A percentile compares a stretch with the other conserved stretches of the same genome.
These are phyloP conservation scores for Flaveria ramosissima DNA, from an alignment of 129 eudicot genomes.

Conservation along the genomic window DNA sequence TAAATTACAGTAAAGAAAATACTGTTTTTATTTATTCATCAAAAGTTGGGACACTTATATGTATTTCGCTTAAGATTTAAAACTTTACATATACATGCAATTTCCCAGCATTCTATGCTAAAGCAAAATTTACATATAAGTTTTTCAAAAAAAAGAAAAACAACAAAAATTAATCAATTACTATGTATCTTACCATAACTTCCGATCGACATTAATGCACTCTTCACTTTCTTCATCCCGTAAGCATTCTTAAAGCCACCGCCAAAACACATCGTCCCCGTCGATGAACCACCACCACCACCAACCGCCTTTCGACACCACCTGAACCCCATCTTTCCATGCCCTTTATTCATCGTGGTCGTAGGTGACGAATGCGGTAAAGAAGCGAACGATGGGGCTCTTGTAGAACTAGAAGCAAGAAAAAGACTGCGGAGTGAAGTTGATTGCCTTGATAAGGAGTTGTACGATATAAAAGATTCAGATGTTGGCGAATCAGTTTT, in stretches of 20 bases:
- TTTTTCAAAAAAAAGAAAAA: not conserved
- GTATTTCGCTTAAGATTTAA: too few relatives aligned
- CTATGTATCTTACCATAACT: constrained; percentile 33
- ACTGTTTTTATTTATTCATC: not conserved
- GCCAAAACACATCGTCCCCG: constrained; percentile 48
- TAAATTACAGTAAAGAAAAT: not conserved
- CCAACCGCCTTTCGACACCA: constrained; percentile 21
- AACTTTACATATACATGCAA: too few relatives aligned
- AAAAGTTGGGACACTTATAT: not conserved
- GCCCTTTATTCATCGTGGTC: constrained; percentile 29
- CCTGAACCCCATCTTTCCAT: constrained; percentile 9
- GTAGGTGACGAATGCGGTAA: constrained; percentile 33
- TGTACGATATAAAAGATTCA: constrained; percentile 15
- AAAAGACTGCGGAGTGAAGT: constrained; percentile 35
- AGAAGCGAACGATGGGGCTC: not conserved
- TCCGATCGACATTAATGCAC: constrained; percentile 44
- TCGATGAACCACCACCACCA: constrained; percentile 12
- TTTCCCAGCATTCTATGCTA: not conserved
- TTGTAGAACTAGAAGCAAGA: constrained; percentile 29
- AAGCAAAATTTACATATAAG: not conserved
- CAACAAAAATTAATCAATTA: not conserved
- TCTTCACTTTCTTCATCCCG: constrained; percentile 45
- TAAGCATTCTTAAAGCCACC: constrained; percentile 25
- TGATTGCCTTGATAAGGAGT: too few relatives aligned
- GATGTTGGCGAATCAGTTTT: constrained; percentile 26